phyloP scores from a whole-genome alignment of 768 basidiomycete species.

The Mycena indigotica region DNA sequence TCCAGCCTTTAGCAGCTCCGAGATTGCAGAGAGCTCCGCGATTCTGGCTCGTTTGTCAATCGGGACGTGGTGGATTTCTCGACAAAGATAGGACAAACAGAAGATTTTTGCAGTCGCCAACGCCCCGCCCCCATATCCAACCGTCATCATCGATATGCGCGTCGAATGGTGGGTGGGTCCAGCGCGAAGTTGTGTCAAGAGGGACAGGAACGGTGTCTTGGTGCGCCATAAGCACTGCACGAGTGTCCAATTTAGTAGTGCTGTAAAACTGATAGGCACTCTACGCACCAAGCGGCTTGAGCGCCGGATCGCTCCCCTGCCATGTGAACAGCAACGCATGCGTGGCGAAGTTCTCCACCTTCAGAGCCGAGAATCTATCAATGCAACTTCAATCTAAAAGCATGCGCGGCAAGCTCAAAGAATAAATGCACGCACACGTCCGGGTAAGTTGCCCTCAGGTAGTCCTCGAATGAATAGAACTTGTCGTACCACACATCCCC shows the following conservation, averaged over 20 bases:
- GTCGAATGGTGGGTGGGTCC: conserved; percentile 52
- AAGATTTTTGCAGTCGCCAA: conserved; percentile 33
- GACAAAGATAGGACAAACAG: background rate
- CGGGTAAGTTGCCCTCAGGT: conserved; percentile 49
- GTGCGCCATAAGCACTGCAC: conserved; percentile 4
- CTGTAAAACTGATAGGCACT: conserved; percentile 34
- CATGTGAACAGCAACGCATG: conserved; percentile 60
- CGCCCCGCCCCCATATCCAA: conserved; percentile 54
- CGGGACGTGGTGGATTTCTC: no score
- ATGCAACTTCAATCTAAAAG: no score
- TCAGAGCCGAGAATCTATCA: conserved; percentile 3
- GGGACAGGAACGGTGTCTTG: conserved; percentile 57
- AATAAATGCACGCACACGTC: conserved; percentile 41
- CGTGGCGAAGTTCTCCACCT: conserved; percentile 47
- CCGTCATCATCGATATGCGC: conserved; percentile 42
- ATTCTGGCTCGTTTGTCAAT: background rate
- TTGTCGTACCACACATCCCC: conserved; percentile 43
- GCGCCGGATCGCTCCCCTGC: conserved; percentile 46
- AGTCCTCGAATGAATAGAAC: conserved; percentile 40
- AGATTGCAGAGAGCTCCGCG: conserved; percentile 9
- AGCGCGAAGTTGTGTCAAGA: conserved; percentile 41
- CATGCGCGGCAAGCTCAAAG: background rate
- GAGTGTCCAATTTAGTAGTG: conserved; percentile 12
- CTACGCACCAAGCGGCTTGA: conserved; percentile 51
- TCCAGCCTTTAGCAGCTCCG: conserved; percentile 6